These are phyloP conservation scores for Pinus albicaulis DNA, from an alignment of 75 land plant species.

Conservation along the genomic window DNA sequence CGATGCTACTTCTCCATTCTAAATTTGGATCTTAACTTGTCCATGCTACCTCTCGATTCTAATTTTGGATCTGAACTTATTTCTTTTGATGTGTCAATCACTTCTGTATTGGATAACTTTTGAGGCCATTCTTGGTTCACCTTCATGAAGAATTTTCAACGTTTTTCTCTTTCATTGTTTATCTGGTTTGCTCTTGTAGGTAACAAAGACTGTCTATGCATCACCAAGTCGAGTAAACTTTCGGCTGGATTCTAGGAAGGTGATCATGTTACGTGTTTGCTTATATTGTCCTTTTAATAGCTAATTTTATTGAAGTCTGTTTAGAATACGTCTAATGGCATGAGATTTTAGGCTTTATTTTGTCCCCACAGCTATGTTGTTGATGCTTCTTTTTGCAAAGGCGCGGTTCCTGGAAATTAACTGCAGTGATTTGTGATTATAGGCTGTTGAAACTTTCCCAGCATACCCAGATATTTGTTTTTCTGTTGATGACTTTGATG, in stretches of 20 bases:
- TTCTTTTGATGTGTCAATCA: neutral
- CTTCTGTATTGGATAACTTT: neutral
- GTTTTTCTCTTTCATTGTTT: neutral
- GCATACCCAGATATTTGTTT: constrained; percentile 99
- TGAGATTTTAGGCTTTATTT: neutral
- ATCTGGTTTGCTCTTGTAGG: constrained; percentile 36
- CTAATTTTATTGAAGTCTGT: neutral
- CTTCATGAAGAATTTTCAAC: neutral
- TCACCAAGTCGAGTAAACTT: constrained; percentile 95
- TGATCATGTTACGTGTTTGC: neutral
- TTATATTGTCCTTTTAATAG: neutral
- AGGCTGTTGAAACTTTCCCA: constrained; percentile 87
- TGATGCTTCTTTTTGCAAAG: neutral
- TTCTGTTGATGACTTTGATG: constrained; percentile 93
- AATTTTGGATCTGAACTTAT: neutral
- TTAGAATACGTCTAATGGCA: neutral
- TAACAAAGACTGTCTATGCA: constrained; percentile 94
- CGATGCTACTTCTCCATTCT: neutral
- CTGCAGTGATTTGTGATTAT: constrained; percentile 1
- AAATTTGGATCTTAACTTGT: neutral
- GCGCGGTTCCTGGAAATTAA: neutral
- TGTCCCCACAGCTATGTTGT: neutral
- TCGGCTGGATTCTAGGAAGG: constrained; percentile 78
- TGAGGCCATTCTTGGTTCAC: neutral
- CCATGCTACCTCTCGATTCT: neutral